phyloP scores from a whole-genome alignment of 2,329 filamentous ascomycete species.

The Diplodia sapinea region DNA sequence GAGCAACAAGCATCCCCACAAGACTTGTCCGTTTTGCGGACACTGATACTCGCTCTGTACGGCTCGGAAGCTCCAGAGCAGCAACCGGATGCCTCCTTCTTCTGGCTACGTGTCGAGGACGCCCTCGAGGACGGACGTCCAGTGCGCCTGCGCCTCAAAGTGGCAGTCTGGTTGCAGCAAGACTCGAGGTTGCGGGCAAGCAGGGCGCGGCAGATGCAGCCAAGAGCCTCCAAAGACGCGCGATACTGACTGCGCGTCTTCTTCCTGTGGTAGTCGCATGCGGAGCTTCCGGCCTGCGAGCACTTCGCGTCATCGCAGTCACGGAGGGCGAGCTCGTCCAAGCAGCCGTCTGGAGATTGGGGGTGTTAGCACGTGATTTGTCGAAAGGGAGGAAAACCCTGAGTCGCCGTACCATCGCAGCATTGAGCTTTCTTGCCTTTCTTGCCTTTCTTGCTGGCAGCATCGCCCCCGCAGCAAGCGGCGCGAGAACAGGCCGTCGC shows the following conservation, averaged over 20 bases:
- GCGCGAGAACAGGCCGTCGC: background rate
- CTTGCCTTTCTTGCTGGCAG: background rate
- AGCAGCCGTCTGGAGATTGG: background rate
- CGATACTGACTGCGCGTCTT: constrained; percentile 18
- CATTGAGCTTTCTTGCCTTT: constrained; percentile 16
- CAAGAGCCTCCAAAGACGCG: constrained; percentile 25
- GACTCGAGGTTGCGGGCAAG: constrained; percentile 24
- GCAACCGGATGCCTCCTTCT: background rate
- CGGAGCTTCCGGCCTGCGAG: background rate
- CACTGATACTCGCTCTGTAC: background rate
- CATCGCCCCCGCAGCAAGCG: constrained; percentile 4
- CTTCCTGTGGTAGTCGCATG: constrained; percentile 25
- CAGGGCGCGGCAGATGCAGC: constrained; percentile 27
- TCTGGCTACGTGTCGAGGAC: background rate
- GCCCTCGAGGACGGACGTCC: background rate
- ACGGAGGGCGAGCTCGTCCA: constrained; percentile 27
- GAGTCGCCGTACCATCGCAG: constrained; percentile 18
- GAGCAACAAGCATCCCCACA: background rate
- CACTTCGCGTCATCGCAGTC: constrained; percentile 5
- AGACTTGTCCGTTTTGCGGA: background rate
- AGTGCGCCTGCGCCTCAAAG: constrained; percentile 10
- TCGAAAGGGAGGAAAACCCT: background rate
- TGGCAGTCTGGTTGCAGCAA: constrained; percentile 21
- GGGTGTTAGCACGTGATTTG: background rate
- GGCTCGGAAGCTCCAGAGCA: background rate